phyloP scores from a whole-genome alignment of 805 yeast species.

The Pichia heedii region DNA sequence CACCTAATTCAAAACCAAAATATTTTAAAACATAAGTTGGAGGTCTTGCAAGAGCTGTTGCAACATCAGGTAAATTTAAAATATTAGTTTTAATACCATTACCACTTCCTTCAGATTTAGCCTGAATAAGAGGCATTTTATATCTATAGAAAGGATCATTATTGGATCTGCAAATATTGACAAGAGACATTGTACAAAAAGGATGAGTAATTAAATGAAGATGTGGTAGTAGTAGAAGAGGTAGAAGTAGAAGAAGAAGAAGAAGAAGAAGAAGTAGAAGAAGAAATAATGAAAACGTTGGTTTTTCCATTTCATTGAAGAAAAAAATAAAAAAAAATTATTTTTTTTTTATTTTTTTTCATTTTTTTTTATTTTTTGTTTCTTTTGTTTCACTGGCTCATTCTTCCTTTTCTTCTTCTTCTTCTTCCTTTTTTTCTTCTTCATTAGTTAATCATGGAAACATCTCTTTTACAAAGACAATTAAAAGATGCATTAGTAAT shows the following conservation, averaged over 20 bases:
- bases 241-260: too few relatives aligned
- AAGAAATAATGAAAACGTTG: too few relatives aligned
- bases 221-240: too few relatives aligned
- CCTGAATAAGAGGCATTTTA: constrained; percentile 96
- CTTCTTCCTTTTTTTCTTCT: background rate
- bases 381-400: too few relatives aligned
- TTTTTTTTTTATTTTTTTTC: too few relatives aligned
- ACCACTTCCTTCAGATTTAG: constrained; percentile 98
- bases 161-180: constrained; percentile 94
- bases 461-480: background rate
- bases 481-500: background rate
- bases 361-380: too few relatives aligned
- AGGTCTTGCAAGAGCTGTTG: constrained; percentile 91
- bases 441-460: background rate
- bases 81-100: constrained; percentile 97
- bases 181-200: constrained; percentile 54
- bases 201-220: too few relatives aligned
- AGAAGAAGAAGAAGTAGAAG: too few relatives aligned
- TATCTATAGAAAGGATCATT: constrained; percentile 98
- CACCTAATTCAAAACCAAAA: constrained; percentile 96
- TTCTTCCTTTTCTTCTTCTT: too few relatives aligned
- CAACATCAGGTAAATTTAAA: constrained; percentile 83
- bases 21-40: constrained; percentile 85
- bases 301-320: too few relatives aligned
- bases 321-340: too few relatives aligned